Conservation (phyloP, 2,329 filamentous ascomycete species). For the Talaromyces piceae region DNA sequence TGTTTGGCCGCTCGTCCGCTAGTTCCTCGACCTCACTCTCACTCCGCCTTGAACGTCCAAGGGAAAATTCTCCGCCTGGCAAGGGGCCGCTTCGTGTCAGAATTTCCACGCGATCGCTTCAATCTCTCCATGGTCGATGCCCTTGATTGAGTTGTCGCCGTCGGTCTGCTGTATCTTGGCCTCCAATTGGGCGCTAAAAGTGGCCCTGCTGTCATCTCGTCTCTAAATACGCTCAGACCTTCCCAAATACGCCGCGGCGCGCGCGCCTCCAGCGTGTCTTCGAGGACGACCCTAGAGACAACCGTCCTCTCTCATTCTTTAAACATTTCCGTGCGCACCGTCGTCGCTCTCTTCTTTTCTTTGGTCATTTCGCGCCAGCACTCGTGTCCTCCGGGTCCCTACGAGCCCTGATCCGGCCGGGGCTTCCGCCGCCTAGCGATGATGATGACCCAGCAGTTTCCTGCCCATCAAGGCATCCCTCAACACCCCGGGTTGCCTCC, state of each 20-base stretch:
- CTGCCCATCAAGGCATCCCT: conserved; percentile 53
- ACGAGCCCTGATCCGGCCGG: conserved; percentile 24
- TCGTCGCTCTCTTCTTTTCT: conserved; percentile 13
- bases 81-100: conserved; percentile 2
- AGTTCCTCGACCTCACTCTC: background rate
- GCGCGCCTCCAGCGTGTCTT: background rate
- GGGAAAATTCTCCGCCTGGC: background rate
- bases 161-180: conserved; percentile 29
- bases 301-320: background rate
- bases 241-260: too few species aligned
- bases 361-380: too few species aligned
- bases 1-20: background rate
- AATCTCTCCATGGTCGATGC: conserved; percentile 25
- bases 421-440: conserved; percentile 38
- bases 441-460: conserved; percentile 49
- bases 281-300: background rate
- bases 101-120: conserved; percentile 7
- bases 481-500: conserved; percentile 52
- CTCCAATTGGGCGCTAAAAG: conserved; percentile 28
- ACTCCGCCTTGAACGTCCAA: background rate
- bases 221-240: conserved; percentile 1
- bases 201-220: conserved; percentile 17
- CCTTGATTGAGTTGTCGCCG: conserved; percentile 20
- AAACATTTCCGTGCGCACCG: conserved; percentile 1
- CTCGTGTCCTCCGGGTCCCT: conserved; percentile 15